These are phyloP conservation scores for Asterella californica DNA, from an alignment of 225 moss, liverwort and hornwort species.

Conservation along the genomic window DNA sequence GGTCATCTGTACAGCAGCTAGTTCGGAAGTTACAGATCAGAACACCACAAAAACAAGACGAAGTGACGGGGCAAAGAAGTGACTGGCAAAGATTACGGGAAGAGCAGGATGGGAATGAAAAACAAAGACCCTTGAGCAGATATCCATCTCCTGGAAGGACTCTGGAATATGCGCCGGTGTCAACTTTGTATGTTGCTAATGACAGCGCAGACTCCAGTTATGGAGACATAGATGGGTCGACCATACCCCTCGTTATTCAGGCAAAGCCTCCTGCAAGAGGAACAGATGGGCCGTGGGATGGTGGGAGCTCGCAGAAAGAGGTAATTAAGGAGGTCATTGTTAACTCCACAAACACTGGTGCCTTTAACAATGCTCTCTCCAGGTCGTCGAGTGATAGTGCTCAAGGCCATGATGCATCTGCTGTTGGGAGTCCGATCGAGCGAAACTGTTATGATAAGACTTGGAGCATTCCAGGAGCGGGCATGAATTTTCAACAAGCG, in stretches of 20 bases:
- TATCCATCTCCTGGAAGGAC: conserved; percentile 2
- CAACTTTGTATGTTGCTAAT: conserved; percentile 14
- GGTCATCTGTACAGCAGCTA: conserved; percentile 75
- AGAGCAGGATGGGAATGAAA: conserved; percentile 21
- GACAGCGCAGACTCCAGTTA: conserved; percentile 14
- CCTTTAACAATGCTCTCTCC: conserved; percentile 50
- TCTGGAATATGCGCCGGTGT: conserved; percentile 23
- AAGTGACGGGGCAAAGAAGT: conserved; percentile 16
- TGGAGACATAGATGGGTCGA: conserved; percentile 25
- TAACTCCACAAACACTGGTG: conserved; percentile 17
- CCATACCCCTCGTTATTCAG: conserved; percentile 8
- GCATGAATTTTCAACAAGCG: conserved; percentile 87
- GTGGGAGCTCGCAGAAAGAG: conserved; percentile 32
- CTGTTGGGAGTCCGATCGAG: conserved; percentile 63
- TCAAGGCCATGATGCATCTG: conserved; percentile 53
- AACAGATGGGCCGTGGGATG: conserved; percentile 29
- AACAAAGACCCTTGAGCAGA: conserved; percentile 2
- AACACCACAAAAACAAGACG: conserved; percentile 45
- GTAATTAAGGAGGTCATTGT: conserved; percentile 34
- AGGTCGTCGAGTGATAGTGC: conserved; percentile 89
- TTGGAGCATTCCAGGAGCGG: conserved; percentile 43
- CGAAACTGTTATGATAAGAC: conserved; percentile 40
- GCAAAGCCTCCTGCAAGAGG: conserved; percentile 16
- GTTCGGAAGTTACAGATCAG: conserved; percentile 76
- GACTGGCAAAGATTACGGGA: conserved; percentile 31